Conservation (phyloP, 139 green algal genomes). For the Coccomyxa sp. region DNA sequence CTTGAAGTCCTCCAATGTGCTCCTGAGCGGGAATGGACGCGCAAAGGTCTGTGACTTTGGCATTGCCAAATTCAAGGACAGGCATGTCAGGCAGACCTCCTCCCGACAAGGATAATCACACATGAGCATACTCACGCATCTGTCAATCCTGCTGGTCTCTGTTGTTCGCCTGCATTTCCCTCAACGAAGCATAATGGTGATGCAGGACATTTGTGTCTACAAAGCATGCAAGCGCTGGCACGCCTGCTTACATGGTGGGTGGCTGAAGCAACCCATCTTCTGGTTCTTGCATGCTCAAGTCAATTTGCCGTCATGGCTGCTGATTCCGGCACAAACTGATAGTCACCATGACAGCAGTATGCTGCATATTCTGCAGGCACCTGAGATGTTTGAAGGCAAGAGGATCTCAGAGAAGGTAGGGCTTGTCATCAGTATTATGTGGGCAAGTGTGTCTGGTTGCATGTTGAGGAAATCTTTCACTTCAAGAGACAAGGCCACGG, state of each 20-base stretch:
- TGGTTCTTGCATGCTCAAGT: no score
- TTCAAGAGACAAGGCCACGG: no score
- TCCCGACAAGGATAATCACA: background rate
- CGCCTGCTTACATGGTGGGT: slow-evolving; percentile 72
- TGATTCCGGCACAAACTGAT: no score
- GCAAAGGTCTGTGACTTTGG: slow-evolving; percentile 75
- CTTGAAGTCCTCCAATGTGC: slow-evolving; percentile 48
- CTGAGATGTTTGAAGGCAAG: slow-evolving; percentile 47
- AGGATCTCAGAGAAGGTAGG: slow-evolving; percentile 29
- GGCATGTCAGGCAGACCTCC: background rate
- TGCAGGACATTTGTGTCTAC: slow-evolving; percentile 54
- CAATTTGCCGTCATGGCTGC: no score
- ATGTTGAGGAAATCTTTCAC: no score
- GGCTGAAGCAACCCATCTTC: no score
- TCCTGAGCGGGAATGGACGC: slow-evolving; percentile 48
- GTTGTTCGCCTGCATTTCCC: background rate
- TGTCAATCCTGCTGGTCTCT: background rate
- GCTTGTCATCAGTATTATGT: background rate
- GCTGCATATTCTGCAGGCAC: slow-evolving; percentile 30
- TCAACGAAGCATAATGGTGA: background rate
- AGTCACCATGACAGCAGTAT: background rate
- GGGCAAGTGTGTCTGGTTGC: no score
- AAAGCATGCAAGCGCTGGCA: slow-evolving; percentile 58
- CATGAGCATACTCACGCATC: background rate
- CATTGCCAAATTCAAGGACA: slow-evolving; percentile 50